phyloP scores from a whole-genome alignment of 495 filamentous ascomycete species.

The Podospora australis region DNA sequence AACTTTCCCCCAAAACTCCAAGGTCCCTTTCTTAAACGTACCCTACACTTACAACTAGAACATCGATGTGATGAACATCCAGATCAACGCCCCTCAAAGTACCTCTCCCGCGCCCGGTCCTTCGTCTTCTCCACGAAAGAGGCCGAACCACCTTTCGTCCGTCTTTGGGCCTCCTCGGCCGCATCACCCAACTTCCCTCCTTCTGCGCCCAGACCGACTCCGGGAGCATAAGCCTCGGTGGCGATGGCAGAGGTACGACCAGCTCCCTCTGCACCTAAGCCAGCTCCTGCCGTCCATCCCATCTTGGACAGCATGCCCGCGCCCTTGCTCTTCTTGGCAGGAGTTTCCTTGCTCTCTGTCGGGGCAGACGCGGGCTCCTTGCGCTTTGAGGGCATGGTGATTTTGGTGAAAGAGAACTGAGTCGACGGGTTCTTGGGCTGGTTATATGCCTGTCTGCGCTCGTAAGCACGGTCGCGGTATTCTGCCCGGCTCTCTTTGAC shows the following conservation, averaged over 20 bases:
- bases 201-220: constrained; percentile 80
- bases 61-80: too few species aligned
- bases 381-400: constrained; percentile 17
- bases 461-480: constrained; percentile 80
- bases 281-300: constrained; percentile 78
- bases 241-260: constrained; percentile 72
- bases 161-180: constrained; percentile 65
- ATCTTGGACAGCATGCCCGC: constrained; percentile 81
- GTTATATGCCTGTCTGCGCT: constrained; percentile 71
- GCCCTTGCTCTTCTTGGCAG: constrained; percentile 62
- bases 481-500: constrained; percentile 31
- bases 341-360: constrained; percentile 12
- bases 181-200: constrained; percentile 83
- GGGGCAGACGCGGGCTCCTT: constrained; percentile 17
- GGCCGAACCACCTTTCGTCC: constrained; percentile 60
- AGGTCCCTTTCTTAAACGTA: too few species aligned
- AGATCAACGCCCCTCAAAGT: too few species aligned
- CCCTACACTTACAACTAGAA: too few species aligned
- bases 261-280: constrained; percentile 72
- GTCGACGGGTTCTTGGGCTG: constrained; percentile 45
- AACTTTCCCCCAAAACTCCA: too few species aligned
- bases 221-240: constrained; percentile 71
- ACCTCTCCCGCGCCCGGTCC: constrained; percentile 71
- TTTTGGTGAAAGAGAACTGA: not conserved
- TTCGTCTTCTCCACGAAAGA: constrained; percentile 75